Evolutionary conservation across 2,329 filamentous ascomycete genomes (phyloP), one percentile per base, ranked within the genome.

Genomic region (Alternaria consortialis): DNA sequence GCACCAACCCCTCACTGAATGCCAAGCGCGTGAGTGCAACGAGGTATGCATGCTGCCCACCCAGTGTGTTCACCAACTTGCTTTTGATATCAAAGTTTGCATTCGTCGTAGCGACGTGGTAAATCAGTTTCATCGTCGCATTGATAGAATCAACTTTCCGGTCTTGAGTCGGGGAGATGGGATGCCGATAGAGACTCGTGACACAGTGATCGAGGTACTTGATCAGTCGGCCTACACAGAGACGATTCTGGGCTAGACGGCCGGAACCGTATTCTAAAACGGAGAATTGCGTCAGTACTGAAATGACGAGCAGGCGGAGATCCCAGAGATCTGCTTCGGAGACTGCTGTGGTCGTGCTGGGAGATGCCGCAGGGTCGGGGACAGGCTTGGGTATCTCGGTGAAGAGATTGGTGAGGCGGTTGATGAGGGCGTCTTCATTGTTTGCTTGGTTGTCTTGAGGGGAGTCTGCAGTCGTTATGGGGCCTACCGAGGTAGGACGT

Each of bases 1-100:
- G 84, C 11, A 95, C 86, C 8, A 91, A 78, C 31, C 92, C 90
- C 63, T 97, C 92, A 6, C 88, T 90, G 76, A 97, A 97, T 0
- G 92, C 93, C n/a, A 98, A 81, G 42, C 94, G 82, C 0, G 92
- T 93, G 44, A 99, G 81, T 2, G 88, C 88, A 9, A 97, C 86
- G 1, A 96, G 82, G 71, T 96, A 94, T 53, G 93, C 93, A 72
- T 97, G 93, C 53, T 88, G 87, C 0, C 90, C 91, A 3, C 92
- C 92, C 5, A 87, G 84, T 0, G 91, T 86, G 8, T 86, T 85
- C 0, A 85, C 84, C 5, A 97, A 82, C 76, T 94, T 96, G 50
- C 86, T 84, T 50, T 88, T 85, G 64, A 96, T 87, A 66, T 94
- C 79, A 68, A 90, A 83, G 20, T 85, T 80, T 5, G 90, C 85